phyloP scores from a whole-genome alignment of 1,284 basidiomycete species.

The Termitomyces sp. region DNA sequence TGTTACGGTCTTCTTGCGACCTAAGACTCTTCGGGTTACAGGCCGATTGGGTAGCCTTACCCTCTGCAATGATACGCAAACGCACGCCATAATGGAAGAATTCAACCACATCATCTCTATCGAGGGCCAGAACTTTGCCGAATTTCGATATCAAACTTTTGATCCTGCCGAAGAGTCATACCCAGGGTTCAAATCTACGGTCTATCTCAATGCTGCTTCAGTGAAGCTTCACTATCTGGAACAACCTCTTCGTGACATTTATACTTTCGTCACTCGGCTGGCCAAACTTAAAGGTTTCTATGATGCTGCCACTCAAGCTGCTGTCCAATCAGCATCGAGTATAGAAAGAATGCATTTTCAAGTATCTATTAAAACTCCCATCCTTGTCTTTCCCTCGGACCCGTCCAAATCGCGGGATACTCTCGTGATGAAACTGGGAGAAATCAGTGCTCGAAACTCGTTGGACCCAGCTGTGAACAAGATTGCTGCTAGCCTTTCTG shows the following conservation, averaged over 20 bases:
- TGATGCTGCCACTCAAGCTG: conserved; percentile 91
- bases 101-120: conserved; percentile 93
- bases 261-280: conserved; percentile 82
- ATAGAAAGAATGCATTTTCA: conserved; percentile 92
- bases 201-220: conserved; percentile 87
- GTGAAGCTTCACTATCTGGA: conserved; percentile 89
- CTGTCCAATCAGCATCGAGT: conserved; percentile 86
- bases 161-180: conserved; percentile 69
- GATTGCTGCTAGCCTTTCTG: conserved; percentile 76
- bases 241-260: conserved; percentile 81
- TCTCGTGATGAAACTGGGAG: conserved; percentile 83
- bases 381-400: conserved; percentile 84
- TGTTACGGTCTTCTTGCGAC: conserved; percentile 75
- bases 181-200: conserved; percentile 81
- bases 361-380: conserved; percentile 87
- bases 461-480: conserved; percentile 62
- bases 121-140: conserved; percentile 92
- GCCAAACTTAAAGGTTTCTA: conserved; percentile 91
- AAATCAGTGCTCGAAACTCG: conserved; percentile 81
- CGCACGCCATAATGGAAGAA: conserved; percentile 51
- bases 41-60: conserved; percentile 86
- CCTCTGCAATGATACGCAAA: conserved; percentile 73
- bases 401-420: conserved; percentile 61
- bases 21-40: conserved; percentile 74
- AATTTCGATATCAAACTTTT: conserved; percentile 94